A percentile compares a stretch with the other conserved stretches of the same genome.
Evolutionary conservation across 106 monocot genomes (phyloP).

Genomic region (Dioscorea zingiberensis): DNA sequence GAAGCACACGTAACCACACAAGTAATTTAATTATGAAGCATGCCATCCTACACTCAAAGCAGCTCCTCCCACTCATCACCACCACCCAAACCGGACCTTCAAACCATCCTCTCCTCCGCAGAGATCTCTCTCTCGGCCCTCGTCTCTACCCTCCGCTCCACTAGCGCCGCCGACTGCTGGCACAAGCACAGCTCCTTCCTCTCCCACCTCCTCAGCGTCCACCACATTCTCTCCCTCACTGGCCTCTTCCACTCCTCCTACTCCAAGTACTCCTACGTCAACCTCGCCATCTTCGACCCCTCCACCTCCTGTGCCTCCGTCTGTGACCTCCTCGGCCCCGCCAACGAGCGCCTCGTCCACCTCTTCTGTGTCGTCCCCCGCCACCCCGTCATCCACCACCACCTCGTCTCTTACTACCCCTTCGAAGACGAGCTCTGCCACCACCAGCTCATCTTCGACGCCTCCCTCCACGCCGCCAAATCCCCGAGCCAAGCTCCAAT

Average conservation of each 20-base stretch:
- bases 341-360: slow-evolving; percentile 74
- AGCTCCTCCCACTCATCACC: slow-evolving; percentile 1
- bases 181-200: slow-evolving; percentile 95
- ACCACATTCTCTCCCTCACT: slow-evolving; percentile 76
- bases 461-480: slow-evolving; percentile 7
- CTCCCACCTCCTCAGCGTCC: slow-evolving; percentile 67
- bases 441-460: slow-evolving; percentile 34
- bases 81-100: slow-evolving; percentile 13
- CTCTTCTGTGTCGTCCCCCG: slow-evolving; percentile 89
- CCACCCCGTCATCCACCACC: slow-evolving; percentile 73
- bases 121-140: slow-evolving; percentile 52
- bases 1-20: too few relatives aligned
- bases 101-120: slow-evolving; percentile 34
- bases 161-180: slow-evolving; percentile 85
- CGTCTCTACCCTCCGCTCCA: slow-evolving; percentile 46
- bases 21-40: too few relatives aligned
- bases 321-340: slow-evolving; percentile 31
- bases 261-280: slow-evolving; percentile 99
- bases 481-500: slow-evolving; percentile 37
- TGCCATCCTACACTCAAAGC: slow-evolving; percentile 14
- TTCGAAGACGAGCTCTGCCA: slow-evolving; percentile 46
- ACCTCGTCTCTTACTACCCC: slow-evolving; percentile 61
- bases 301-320: slow-evolving; percentile 47
- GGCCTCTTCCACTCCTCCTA: slow-evolving; percentile 97
- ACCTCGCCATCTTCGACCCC: slow-evolving; percentile 95